These are phyloP conservation scores for Neoscytalidium dimidiatum DNA, from an alignment of 2,329 filamentous ascomycete species.

Conservation along the genomic window DNA sequence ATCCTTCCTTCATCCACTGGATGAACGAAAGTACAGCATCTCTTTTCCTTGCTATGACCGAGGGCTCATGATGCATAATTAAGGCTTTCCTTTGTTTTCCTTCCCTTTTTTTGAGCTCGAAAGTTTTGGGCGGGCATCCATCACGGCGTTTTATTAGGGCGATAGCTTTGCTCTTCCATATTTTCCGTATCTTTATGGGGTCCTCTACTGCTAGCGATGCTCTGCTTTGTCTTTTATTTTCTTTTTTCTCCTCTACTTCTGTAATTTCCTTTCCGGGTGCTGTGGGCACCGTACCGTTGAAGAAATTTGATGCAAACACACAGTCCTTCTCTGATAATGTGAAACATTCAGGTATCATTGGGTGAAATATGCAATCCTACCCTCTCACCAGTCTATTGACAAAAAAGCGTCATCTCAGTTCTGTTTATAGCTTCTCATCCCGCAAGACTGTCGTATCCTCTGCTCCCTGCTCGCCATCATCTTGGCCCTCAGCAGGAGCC, in stretches of 20 bases:
- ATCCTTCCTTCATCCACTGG: not conserved
- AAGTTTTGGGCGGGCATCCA: constrained; percentile 16
- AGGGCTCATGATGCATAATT: constrained; percentile 18
- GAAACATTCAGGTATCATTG: not conserved
- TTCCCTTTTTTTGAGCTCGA: not conserved
- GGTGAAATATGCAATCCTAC: not conserved
- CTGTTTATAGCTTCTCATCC: not conserved
- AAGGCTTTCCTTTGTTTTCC: not conserved
- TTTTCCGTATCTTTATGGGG: constrained; percentile 16
- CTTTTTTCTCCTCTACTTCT: not conserved
- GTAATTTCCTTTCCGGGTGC: constrained; percentile 9
- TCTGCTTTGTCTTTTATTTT: not conserved
- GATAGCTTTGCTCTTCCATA: constrained; percentile 19
- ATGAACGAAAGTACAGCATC: not conserved
- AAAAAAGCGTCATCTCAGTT: constrained; percentile 18
- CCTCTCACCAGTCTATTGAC: not conserved
- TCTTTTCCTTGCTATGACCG: constrained; percentile 18
- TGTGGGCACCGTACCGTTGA: not conserved
- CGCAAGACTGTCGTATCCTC: constrained; percentile 12
- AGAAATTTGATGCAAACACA: constrained; percentile 10
- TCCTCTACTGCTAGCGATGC: constrained; percentile 14
- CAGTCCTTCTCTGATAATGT: not conserved
- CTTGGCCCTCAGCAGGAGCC: constrained; percentile 21
- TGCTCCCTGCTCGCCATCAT: constrained; percentile 26
- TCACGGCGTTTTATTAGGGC: constrained; percentile 18